Base-by-base conservation (phyloP, 169 alveolate genomes). In the Plasmodium fragile region DNA sequence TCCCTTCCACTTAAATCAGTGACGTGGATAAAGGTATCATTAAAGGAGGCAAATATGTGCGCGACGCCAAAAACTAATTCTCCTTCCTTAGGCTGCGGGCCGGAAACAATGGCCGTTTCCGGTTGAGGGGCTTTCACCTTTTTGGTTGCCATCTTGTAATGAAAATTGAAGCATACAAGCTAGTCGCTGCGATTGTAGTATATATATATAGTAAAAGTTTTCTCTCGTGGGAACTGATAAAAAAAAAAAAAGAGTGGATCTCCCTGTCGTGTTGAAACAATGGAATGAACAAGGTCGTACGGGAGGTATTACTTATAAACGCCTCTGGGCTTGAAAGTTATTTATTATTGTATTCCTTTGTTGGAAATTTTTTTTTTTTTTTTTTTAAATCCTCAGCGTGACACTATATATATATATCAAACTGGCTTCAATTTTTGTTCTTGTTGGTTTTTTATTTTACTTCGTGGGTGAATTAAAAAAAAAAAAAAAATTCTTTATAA, bases 1-100 rank as follows among this genome's bases (percentile, higher is more conserved):
- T 99, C 99, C 93, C 99, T 97, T 39, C 99, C 99, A 79, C 99
- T 98, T 92, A 99, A 96, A 96, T 99, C 99, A 32, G 99, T 99
- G 77, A 99, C 99, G 95, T 99, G 99, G 92, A 99, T 99, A 98
- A 99, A 99, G 75, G 99, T 99, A 96, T 99, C 99, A 97, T 99
- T 99, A 97, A 99, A 99, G 72, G 99, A 98, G 41, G 99, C 99
- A 93, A 96, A 98, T 93, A 99, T 98, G 97, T 99, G 99, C 41
- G 99, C 99, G 25, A 99, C 99, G 32, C 99, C 99, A 96, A 98
- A 99, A 80, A 98, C 99, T 73, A 96, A 95, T 91, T 98, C 99
- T 71, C 98, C 99, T 81, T 97, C 98, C 80, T 97, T 98, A 65
- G 96, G 96, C 96, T 97, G 97, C 8, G 98, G 98, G 6, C 97